Evolutionary conservation across 2,329 filamentous ascomycete species (phyloP), one percentile per base, ranked within the genome.

Genomic region (Fusarium solani-melongenae): DNA sequence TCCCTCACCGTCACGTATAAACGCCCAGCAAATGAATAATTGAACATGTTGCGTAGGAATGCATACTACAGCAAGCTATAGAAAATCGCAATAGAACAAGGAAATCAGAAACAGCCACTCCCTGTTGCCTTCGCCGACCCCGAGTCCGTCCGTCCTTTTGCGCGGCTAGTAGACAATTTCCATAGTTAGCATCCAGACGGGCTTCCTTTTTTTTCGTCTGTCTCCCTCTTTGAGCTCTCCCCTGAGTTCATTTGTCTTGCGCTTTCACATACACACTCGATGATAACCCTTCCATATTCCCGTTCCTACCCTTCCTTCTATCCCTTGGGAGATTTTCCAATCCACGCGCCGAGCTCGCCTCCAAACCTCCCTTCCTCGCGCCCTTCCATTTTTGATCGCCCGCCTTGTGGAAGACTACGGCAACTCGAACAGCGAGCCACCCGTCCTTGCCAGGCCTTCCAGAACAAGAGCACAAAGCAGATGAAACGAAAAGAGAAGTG

Each of bases 301-400:
- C 71, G 61, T 74, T 62, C 53, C 66, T 71, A 36, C 66, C 69
- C 74, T 73, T 67, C 76, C 64, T 69, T 77, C 75, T 78, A 77
- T 70, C 73, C 69, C 63, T 60, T 68, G 69, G 67, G 75, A 78
- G 66, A 75, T 78, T 77, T 78, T 78, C 76, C 76, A 76, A 78
- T 72, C 69, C 55, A 62, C 70, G 55, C 65, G 66, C 72, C 63
- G 51, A 65, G 62, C 44, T 62, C 20, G 46, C 20, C 39, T 58
- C 66, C 60, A 62, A 38, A 14, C 66, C 57, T 60, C 61, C 64
- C 51, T 22, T 51, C 46, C 46, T 31, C 63, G 55, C 55, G 49
- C 53, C 51, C 58, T 39, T 64, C 46, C 61, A 24, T 65, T 65
- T 70, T 67, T 58, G 38, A 62, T 64, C 31, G 62, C 38, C 59